Base-by-base conservation (phyloP, 768 basidiomycete genomes). In the Boletus tylopilopsis region DNA sequence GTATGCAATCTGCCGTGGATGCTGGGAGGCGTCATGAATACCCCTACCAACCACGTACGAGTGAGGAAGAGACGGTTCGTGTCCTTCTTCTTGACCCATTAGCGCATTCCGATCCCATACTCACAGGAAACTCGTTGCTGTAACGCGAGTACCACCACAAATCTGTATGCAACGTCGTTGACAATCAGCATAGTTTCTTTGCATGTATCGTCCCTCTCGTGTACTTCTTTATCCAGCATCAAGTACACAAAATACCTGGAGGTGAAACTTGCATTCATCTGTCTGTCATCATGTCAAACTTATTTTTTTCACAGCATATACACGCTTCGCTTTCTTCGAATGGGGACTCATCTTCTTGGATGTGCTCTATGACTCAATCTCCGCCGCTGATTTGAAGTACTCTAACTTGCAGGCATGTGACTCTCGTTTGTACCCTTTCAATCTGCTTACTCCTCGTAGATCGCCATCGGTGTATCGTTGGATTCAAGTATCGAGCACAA, bases 1-100 rank as follows among this genome's bases (percentile, higher is more conserved):
- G 74, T 89, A 4, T 79, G 82, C 64, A 92, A 89, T 60, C 60
- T 92, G 4, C 93, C 93, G 4, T 95, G 91, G 91, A 95, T 94
- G 92, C 57, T 83, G 22, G 81, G 89, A 23, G 78, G 82, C 9
- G 80, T 83, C 21, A 56, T 69, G 16, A 78, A 77, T 47, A 85
- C 87, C 0, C 74, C 78, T n/a, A 22, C 51, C 1, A 57, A 59
- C 15, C 71, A 74, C 32, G 54, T 58, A 5, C 61, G 60, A 48
- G 71, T 79, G n/a, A 71, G 74, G 34, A 71, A 71, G 54, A 76
- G 68, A 68, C 73, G 87, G 87, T 88, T 47, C 25, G 62, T 63
- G 40, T 47, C 32, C 21, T 23, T 38, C 4, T 45, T 50, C 12
- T n/a, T 33, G 15, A 4, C 22, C 4, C 16, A 32, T 42, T 18